phyloP scores from a whole-genome alignment of 208 protist genomes.

The Acanthamoeba quina region DNA sequence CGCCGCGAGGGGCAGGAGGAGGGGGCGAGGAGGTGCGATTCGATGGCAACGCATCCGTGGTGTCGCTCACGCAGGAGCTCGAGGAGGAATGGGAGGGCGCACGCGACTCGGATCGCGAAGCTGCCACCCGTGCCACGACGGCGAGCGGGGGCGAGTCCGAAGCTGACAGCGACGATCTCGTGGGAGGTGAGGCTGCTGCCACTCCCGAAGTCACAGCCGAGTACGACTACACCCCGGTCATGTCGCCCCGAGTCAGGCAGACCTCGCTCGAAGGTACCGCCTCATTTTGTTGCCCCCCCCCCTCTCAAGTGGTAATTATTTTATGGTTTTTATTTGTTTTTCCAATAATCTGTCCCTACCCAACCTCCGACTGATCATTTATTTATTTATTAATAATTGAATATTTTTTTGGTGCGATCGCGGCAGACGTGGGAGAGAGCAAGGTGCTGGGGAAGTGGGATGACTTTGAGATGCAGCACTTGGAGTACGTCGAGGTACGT shows the following conservation, averaged over 20 bases:
- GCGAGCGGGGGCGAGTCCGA: background rate
- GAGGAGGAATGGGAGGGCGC: conserved; percentile 4
- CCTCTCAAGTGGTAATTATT: too few species aligned
- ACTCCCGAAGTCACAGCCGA: background rate
- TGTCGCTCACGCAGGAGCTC: background rate
- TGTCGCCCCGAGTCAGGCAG: background rate
- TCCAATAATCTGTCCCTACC: too few species aligned
- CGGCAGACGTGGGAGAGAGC: background rate
- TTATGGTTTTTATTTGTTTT: too few species aligned
- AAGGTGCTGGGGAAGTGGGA: background rate
- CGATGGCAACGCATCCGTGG: background rate
- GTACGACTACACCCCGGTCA: background rate
- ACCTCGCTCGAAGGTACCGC: background rate
- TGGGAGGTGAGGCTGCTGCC: background rate
- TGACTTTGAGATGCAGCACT: background rate
- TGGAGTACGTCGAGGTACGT: background rate
- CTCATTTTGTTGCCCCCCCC: too few species aligned
- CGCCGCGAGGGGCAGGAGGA: background rate
- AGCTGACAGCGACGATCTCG: background rate
- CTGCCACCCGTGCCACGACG: background rate
- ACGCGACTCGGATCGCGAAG: background rate
- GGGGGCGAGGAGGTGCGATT: background rate
- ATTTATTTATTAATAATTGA: too few species aligned
- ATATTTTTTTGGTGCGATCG: too few species aligned
- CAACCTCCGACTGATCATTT: too few species aligned